Base-by-base conservation (phyloP, 1,284 basidiomycete genomes). In the Irpex rosettiformis region DNA sequence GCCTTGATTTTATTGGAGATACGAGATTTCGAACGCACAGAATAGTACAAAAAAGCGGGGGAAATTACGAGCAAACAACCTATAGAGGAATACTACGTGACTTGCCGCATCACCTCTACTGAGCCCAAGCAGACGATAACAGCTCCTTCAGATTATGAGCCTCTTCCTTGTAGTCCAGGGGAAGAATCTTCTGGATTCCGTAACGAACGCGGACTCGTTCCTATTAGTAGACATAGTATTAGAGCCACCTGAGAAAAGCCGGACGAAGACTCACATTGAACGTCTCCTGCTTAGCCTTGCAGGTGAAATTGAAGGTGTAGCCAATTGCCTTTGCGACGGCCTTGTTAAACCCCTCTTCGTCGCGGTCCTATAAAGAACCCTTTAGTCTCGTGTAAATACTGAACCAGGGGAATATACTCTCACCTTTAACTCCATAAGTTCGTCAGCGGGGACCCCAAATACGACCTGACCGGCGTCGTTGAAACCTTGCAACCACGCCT, bases 401-500 rank as follows among this genome's bases (percentile, higher is more conserved):
- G 16, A 18, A 40, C 11, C 4, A 22, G 13, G 11, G 8, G 30
- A 21, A 18, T 27, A 52, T 27, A 24, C 2, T n/a, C 75, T 52
- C 57, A 88, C 92, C 78, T 83, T 91, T 61, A 94, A 77, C 33
- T 80, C 79, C 60, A 90, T 75, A 29, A 98, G 74, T 47, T 96
- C 88, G 68, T 94, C 86, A 13, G 94, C 97, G 18, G 84, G 76
- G 77, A 87, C 87, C 30, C 86, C 91, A 63, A 99, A 86, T 11
- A 98, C 74, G 21, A 79, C 76, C 59, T 86, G 73, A 2, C 95
- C 96, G 28, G 91, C 85, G 13, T 99, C 97, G 72, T 99, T 98
- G 80, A 99, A 99, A 1, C 93, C 94, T 60, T 92, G 92, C 47
- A 99, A 77, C 96, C 96, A 99, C 25, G 89, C 83, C 70, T 95